Conservation (phyloP, 805 yeast species). For the Schwanniomyces polymorphus region DNA sequence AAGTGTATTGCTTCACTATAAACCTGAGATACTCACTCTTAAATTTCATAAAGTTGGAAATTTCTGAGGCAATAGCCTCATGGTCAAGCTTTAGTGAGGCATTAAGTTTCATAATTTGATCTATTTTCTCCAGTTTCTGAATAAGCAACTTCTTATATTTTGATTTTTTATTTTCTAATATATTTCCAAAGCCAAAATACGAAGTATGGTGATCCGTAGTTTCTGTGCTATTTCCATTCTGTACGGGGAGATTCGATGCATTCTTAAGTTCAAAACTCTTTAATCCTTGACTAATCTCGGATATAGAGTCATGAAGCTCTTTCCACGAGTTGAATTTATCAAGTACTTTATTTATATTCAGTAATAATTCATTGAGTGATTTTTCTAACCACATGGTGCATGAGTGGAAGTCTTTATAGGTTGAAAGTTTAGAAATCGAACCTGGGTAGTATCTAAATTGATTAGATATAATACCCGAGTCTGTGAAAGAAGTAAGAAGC, state of each 20-base stretch:
- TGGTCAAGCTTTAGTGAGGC: slow-evolving; percentile 52
- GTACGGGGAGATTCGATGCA: slow-evolving; percentile 16
- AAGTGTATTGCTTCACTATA: slow-evolving; percentile 32
- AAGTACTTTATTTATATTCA: slow-evolving; percentile 19
- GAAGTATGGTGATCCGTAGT: slow-evolving; percentile 16
- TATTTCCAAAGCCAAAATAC: slow-evolving; percentile 33
- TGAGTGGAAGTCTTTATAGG: slow-evolving; percentile 11
- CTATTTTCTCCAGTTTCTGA: slow-evolving; percentile 39
- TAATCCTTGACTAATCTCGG: slow-evolving; percentile 27
- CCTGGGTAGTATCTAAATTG: not conserved
- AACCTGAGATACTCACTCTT: slow-evolving; percentile 41
- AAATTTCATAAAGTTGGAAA: slow-evolving; percentile 57
- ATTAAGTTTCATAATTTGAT: slow-evolving; percentile 43
- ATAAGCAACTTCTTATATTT: slow-evolving; percentile 46
- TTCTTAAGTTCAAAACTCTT: slow-evolving; percentile 22
- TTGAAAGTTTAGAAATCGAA: slow-evolving; percentile 1
- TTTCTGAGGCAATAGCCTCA: slow-evolving; percentile 62
- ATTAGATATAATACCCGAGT: not conserved
- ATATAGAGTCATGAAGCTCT: slow-evolving; percentile 23
- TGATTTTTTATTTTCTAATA: slow-evolving; percentile 54
- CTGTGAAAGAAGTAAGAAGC: not conserved
- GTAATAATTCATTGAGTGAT: slow-evolving; percentile 20
- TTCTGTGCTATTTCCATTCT: slow-evolving; percentile 15
- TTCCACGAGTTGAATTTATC: slow-evolving; percentile 31
- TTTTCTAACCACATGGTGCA: slow-evolving; percentile 24